Percentiles rank a stretch among this genome's conserved stretches.
These are phyloP conservation scores for Lentinus brumalis DNA, from an alignment of 768 basidiomycete genomes.

Conservation along the genomic window DNA sequence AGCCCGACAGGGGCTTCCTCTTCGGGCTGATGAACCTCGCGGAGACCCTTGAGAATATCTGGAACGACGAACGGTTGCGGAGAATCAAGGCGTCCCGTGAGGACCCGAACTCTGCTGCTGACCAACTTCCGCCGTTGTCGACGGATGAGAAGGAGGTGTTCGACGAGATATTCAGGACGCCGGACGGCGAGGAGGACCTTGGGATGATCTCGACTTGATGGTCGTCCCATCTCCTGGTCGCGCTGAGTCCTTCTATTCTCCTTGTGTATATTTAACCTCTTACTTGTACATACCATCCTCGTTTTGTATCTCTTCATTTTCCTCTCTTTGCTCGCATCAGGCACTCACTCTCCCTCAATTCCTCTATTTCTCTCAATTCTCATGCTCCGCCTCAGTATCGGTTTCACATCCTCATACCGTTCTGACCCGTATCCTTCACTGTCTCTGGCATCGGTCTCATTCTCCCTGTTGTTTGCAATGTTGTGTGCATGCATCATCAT, in stretches of 20 bases:
- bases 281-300: slow-evolving; percentile 1
- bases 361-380: neutral
- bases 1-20: slow-evolving; percentile 93
- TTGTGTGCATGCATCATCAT: slow-evolving; percentile 14
- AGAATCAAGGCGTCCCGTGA: slow-evolving; percentile 66
- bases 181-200: slow-evolving; percentile 64
- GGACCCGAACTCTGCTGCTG: slow-evolving; percentile 45
- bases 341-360: neutral
- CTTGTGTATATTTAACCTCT: neutral
- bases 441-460: neutral
- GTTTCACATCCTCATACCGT: neutral
- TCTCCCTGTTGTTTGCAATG: slow-evolving; percentile 6
- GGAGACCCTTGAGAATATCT: slow-evolving; percentile 76
- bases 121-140: slow-evolving; percentile 63
- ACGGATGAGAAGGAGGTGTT: slow-evolving; percentile 81
- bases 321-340: neutral
- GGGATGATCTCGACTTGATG: slow-evolving; percentile 75
- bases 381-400: neutral
- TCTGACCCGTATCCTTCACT: slow-evolving; percentile 7
- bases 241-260: neutral
- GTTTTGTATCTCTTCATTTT: neutral
- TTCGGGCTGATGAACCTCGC: slow-evolving; percentile 86
- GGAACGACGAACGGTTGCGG: slow-evolving; percentile 80
- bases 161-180: slow-evolving; percentile 62
- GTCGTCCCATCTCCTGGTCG: neutral